Percentiles rank a stretch among this genome's conserved stretches.
Evolutionary conservation across 192 early-diverging fungal species (phyloP).

Genomic region (Coemansia furcata): DNA sequence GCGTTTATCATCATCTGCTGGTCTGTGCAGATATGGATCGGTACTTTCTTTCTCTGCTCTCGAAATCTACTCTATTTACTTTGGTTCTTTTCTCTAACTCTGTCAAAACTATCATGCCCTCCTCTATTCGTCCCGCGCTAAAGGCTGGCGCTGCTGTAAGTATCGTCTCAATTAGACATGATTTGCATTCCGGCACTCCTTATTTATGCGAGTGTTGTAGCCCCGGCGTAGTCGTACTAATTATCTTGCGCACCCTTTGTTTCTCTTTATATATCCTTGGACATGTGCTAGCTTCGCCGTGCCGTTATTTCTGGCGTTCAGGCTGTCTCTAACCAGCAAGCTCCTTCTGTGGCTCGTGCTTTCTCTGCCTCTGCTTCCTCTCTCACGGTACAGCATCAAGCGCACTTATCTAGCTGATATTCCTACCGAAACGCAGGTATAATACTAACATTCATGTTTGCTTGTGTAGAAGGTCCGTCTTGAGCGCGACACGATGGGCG

Average conservation of each 20-base stretch:
- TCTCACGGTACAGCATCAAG: constrained; percentile 38
- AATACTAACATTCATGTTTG: background rate
- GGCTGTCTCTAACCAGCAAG: constrained; percentile 23
- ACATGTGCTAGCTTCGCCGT: constrained; percentile 42
- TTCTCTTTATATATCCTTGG: background rate
- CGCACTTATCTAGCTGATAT: background rate
- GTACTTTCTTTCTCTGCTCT: constrained; percentile 1
- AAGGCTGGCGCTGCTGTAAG: constrained; percentile 52
- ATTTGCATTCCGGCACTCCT: background rate
- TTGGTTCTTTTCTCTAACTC: background rate
- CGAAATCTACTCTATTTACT: background rate
- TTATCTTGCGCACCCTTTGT: background rate
- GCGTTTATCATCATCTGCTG: background rate
- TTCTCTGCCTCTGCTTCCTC: constrained; percentile 42
- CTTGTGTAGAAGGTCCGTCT: constrained; percentile 55
- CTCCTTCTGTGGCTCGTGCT: constrained; percentile 30
- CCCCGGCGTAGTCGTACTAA: background rate
- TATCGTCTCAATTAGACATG: constrained; percentile 2
- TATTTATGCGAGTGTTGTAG: background rate
- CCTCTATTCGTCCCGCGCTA: constrained; percentile 39
- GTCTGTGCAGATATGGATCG: background rate
- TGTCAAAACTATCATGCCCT: constrained; percentile 19
- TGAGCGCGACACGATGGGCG: constrained; percentile 91
- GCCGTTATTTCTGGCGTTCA: constrained; percentile 29
- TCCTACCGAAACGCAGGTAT: background rate